Percentiles rank a stretch among this genome's conserved stretches.
phyloP scores from a whole-genome alignment of 1,284 basidiomycete species.

The Laetiporus sulphureus region DNA sequence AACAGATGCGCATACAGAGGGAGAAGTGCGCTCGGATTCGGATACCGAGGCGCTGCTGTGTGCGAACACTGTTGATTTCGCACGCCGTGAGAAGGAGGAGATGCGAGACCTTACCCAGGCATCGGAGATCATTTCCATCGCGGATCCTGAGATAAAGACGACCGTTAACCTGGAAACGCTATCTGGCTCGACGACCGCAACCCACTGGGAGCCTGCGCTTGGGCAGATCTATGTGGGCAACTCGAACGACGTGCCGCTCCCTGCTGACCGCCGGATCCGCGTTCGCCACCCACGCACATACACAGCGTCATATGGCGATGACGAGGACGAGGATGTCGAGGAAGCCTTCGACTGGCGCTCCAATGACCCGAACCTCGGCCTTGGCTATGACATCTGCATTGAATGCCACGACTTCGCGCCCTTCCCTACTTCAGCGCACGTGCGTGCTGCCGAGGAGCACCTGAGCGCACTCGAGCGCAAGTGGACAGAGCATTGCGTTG shows the following conservation, averaged over 20 bases:
- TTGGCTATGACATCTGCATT: constrained; percentile 78
- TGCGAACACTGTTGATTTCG: constrained; percentile 67
- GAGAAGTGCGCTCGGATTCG: constrained; percentile 25
- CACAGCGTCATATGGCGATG: constrained; percentile 12
- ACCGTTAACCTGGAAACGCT: constrained; percentile 10
- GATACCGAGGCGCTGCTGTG: constrained; percentile 23
- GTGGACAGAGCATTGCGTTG: constrained; percentile 44
- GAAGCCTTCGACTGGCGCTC: constrained; percentile 49
- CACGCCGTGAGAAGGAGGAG: constrained; percentile 79
- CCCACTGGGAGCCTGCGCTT: constrained; percentile 44
- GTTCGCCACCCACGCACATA: constrained; percentile 14
- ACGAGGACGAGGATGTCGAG: constrained; percentile 20
- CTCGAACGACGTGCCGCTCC: constrained; percentile 65
- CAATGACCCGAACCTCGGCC: constrained; percentile 54
- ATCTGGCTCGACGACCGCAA: constrained; percentile 31
- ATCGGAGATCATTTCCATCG: constrained; percentile 46
- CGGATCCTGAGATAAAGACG: constrained; percentile 8
- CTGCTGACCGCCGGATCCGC: constrained; percentile 20
- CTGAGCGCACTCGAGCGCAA: constrained; percentile 52
- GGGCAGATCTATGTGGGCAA: constrained; percentile 77
- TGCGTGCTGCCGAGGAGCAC: constrained; percentile 68
- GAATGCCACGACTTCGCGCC: constrained; percentile 78
- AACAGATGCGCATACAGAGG: constrained; percentile 24
- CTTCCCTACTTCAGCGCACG: constrained; percentile 53
- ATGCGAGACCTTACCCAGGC: constrained; percentile 86